A percentile compares a stretch with the other conserved stretches of the same genome.
Evolutionary conservation across 179 eudicot species (phyloP).

Genomic region (Heliamphora pulchella): DNA sequence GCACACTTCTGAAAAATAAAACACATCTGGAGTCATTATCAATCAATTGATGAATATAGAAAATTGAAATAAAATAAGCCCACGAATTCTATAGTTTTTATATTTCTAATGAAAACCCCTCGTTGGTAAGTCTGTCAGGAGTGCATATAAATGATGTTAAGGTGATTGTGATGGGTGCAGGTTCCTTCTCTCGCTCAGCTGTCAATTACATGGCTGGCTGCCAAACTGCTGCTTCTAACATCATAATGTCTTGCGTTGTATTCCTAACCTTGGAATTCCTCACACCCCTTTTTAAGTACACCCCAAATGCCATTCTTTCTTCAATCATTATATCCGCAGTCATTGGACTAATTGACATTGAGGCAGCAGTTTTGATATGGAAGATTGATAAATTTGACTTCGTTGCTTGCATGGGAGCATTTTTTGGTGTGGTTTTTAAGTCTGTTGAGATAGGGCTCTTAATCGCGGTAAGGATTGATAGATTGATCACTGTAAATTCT

Average conservation of each 20-base stretch:
- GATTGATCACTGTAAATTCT: too few relatives aligned
- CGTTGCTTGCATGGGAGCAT: conserved; percentile 71
- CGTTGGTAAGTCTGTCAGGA: neutral
- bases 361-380: conserved; percentile 55
- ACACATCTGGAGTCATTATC: neutral
- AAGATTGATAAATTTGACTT: conserved; percentile 70
- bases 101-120: neutral
- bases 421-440: conserved; percentile 51
- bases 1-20: neutral
- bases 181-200: conserved; percentile 72
- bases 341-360: conserved; percentile 42
- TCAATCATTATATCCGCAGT: conserved; percentile 61
- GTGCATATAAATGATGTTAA: neutral
- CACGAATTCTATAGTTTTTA: neutral
- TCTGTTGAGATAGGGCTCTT: conserved; percentile 68
- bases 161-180: conserved; percentile 22
- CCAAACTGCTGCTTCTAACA: conserved; percentile 55
- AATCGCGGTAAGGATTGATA: conserved; percentile 38
- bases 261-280: conserved; percentile 44
- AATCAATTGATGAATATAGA: neutral
- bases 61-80: neutral
- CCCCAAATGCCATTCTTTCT: conserved; percentile 64
- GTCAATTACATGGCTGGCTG: conserved; percentile 72
- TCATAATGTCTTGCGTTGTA: conserved; percentile 53
- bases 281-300: conserved; percentile 67